These are phyloP conservation scores for Amorphotheca resinae DNA, from an alignment of 495 filamentous ascomycete genomes.

Conservation along the genomic window DNA sequence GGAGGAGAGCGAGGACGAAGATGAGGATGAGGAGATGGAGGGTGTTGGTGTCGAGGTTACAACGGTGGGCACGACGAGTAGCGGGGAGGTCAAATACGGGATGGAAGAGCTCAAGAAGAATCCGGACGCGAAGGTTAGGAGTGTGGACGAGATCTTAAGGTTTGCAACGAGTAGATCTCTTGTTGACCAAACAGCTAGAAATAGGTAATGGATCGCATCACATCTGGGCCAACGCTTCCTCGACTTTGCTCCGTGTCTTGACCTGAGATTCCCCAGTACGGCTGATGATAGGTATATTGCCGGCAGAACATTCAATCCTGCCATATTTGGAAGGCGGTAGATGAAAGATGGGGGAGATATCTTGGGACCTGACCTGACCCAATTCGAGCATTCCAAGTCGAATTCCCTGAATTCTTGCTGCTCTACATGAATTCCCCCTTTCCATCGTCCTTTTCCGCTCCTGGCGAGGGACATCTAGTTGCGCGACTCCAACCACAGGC, in stretches of 20 bases:
- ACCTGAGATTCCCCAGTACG: no score
- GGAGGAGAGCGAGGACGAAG: constrained; percentile 24
- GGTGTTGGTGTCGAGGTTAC: constrained; percentile 33
- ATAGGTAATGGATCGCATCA: no score
- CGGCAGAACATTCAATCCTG: no score
- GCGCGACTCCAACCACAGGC: constrained; percentile 59
- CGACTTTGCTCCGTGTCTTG: no score
- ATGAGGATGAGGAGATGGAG: constrained; percentile 35
- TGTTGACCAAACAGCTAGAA: no score
- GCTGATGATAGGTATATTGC: no score
- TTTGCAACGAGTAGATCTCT: constrained; percentile 38
- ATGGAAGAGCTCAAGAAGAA: constrained; percentile 22
- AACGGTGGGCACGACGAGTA: constrained; percentile 29
- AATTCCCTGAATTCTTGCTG: no score
- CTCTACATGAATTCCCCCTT: constrained; percentile 45
- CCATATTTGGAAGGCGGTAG: no score
- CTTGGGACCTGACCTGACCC: no score
- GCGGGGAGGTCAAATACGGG: constrained; percentile 30
- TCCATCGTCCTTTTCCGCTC: constrained; percentile 51
- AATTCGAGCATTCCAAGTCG: no score
- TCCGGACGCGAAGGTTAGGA: constrained; percentile 23
- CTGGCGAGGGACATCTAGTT: constrained; percentile 68
- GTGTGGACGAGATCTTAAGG: constrained; percentile 30
- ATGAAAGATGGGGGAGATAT: no score
- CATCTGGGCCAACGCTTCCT: no score